phyloP scores from a whole-genome alignment of 2,329 filamentous ascomycete species.

The Colletotrichum sp. region DNA sequence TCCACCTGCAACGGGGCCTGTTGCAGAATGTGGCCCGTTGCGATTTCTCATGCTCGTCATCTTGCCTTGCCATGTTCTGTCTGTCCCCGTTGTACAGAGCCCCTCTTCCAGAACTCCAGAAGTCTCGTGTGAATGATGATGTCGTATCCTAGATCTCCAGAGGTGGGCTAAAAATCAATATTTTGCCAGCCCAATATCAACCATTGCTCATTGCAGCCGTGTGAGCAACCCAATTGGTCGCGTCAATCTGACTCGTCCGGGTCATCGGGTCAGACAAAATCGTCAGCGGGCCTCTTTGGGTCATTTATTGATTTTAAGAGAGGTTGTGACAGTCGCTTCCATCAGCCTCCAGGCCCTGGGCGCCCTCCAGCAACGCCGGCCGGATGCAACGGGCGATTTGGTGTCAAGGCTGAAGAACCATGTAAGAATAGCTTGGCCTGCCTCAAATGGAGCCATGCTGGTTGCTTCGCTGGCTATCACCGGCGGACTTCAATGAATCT shows the following conservation, averaged over 20 bases:
- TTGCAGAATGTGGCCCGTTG: not conserved
- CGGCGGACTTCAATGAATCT: not conserved
- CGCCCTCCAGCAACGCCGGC: not conserved
- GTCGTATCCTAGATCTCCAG: not conserved
- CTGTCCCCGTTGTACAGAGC: not conserved
- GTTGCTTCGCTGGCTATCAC: not conserved
- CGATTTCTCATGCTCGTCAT: slow-evolving; percentile 14
- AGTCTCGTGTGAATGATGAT: not conserved
- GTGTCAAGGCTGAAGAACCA: not conserved
- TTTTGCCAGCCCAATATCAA: slow-evolving; percentile 6
- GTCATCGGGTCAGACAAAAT: slow-evolving; percentile 3
- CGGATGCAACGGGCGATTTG: not conserved
- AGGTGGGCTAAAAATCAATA: slow-evolving; percentile 13
- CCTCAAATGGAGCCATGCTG: not conserved
- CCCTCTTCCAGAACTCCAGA: not conserved
- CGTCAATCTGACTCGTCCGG: slow-evolving; percentile 1
- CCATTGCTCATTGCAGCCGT: not conserved
- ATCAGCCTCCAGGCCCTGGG: not conserved
- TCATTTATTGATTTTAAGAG: slow-evolving; percentile 2
- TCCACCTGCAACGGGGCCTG: slow-evolving; percentile 1
- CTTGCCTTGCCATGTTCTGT: not conserved
- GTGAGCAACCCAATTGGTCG: not conserved
- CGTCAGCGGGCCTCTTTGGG: not conserved
- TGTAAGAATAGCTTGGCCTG: not conserved
- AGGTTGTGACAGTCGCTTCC: not conserved